Base-by-base conservation (phyloP, 352 stramenopile genomes). In the Pythium guiyangense region DNA sequence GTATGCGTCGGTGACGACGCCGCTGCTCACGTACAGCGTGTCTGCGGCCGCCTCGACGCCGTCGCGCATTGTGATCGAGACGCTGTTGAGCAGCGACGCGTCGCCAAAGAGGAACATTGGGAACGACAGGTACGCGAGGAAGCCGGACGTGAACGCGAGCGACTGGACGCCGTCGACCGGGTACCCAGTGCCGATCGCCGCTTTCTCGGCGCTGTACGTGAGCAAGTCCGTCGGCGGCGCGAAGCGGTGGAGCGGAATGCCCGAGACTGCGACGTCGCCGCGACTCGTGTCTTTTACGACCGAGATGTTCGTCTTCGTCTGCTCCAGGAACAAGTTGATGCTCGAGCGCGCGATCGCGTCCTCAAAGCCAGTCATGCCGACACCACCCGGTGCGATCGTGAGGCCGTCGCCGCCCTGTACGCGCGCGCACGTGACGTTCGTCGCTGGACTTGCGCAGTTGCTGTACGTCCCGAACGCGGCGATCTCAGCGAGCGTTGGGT, bases 71-170 rank as follows among this genome's bases (percentile, higher is more conserved):
- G 81, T 92, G 62, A 92, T 81, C 48, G 77, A 57, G 20, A 92
- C 74, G 17, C 39, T 57, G 3, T 72, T 63, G 0, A 70, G 61
- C 45, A 92, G 55, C 27, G 70, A 74, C 35, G 62, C 60, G 62
- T 88, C 63, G 5, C 77, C 75, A 55, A 77, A 81, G n/a, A 92
- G 57, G 57, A 76, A 92, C 59, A 86, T 64, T n/a, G 82, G 79
- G 29, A 73, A 84, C 49, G 82, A 92, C 51, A 92, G 63, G 60
- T 82, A 92, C 42, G 77, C 74, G 31, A 90, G 48, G 60, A 92
- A 86, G 43, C 82, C 82, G 27, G 60, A 74, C 61, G 75, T 71
- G 63, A 92, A 92, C 54, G 73, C 76, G 51, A 86, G 56, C 46
- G 74, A 67, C 54, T 92, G 82, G 42, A 92, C 57, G 39, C 82